Percentiles rank a stretch among this genome's conserved stretches.
Evolutionary conservation across 2,329 filamentous ascomycete genomes (phyloP).

Genomic region (Stagonosporopsis chrysanthemi): DNA sequence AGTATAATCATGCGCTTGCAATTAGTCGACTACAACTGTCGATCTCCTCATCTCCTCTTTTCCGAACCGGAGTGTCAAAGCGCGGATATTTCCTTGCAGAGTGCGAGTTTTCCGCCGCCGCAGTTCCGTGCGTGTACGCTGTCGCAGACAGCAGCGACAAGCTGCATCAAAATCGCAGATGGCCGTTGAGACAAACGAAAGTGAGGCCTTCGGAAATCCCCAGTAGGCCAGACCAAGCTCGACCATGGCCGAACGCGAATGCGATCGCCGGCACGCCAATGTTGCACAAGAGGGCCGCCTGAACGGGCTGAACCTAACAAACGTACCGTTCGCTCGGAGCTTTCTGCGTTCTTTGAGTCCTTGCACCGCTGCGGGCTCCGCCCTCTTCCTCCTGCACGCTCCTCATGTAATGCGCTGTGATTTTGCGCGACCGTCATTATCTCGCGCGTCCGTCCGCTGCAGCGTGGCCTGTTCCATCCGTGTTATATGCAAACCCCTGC

Average conservation of each 20-base stretch:
- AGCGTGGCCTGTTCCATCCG: slow-evolving; percentile 36
- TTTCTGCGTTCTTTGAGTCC: slow-evolving; percentile 24
- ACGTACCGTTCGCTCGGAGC: slow-evolving; percentile 20
- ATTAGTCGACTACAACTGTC: slow-evolving; percentile 8
- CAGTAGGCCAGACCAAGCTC: slow-evolving; percentile 11
- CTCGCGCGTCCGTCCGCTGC: slow-evolving; percentile 33
- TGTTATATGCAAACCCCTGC: slow-evolving; percentile 34
- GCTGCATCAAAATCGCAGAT: not conserved
- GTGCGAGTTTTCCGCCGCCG: not conserved
- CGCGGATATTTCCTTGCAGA: not conserved
- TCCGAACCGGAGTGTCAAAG: not conserved
- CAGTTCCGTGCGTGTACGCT: not conserved
- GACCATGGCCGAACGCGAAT: slow-evolving; percentile 23
- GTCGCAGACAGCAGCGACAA: slow-evolving; percentile 1
- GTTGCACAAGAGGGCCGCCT: slow-evolving; percentile 24
- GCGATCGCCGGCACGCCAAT: slow-evolving; percentile 28
- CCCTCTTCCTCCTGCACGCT: slow-evolving; percentile 24
- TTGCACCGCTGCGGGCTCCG: slow-evolving; percentile 26
- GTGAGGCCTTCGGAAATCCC: slow-evolving; percentile 3
- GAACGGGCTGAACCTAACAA: slow-evolving; percentile 19
- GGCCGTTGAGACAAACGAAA: not conserved
- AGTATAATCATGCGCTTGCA: slow-evolving; percentile 6
- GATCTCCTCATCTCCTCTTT: slow-evolving; percentile 13
- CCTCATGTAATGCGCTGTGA: slow-evolving; percentile 39
- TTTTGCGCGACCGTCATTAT: slow-evolving; percentile 34